Evolutionary conservation across 2,329 filamentous ascomycete species (phyloP).

Genomic region (Paecilomyces sp.): DNA sequence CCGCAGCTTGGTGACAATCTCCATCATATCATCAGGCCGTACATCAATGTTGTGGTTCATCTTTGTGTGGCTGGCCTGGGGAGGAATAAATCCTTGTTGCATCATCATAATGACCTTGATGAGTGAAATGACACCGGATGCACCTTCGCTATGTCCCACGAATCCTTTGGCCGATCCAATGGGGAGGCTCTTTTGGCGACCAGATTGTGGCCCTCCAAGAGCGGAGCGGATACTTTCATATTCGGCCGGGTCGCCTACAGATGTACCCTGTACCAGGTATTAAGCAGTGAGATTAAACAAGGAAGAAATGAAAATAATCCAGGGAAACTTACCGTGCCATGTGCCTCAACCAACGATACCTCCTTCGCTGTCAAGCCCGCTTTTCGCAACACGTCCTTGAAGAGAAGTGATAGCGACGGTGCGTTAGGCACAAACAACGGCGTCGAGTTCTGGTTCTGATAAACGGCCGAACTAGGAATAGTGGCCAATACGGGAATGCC

Average conservation of each 20-base stretch:
- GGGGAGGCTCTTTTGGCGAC: constrained; percentile 2
- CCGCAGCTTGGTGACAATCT: constrained; percentile 5
- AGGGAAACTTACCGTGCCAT: neutral
- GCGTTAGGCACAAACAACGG: constrained; percentile 13
- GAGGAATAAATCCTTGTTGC: constrained; percentile 14
- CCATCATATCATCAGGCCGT: constrained; percentile 7
- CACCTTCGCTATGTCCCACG: constrained; percentile 20
- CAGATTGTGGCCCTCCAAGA: constrained; percentile 1
- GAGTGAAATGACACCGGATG: constrained; percentile 13
- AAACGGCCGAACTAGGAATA: constrained; percentile 23
- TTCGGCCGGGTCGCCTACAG: constrained; percentile 13
- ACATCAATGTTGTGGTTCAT: constrained; percentile 15
- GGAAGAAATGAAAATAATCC: neutral
- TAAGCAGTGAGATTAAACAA: neutral
- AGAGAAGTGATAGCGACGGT: constrained; percentile 22
- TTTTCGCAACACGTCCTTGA: constrained; percentile 14
- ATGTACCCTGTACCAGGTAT: constrained; percentile 4
- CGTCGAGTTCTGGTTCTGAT: constrained; percentile 26
- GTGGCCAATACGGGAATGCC: constrained; percentile 40
- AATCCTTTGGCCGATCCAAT: constrained; percentile 17
- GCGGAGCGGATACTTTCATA: constrained; percentile 7
- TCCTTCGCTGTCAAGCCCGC: constrained; percentile 13
- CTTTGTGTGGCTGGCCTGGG: constrained; percentile 14
- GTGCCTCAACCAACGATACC: neutral
- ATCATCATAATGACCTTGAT: constrained; percentile 14